phyloP scores from a whole-genome alignment of 305 asterid genomes.

The Euphrasia arctica region DNA sequence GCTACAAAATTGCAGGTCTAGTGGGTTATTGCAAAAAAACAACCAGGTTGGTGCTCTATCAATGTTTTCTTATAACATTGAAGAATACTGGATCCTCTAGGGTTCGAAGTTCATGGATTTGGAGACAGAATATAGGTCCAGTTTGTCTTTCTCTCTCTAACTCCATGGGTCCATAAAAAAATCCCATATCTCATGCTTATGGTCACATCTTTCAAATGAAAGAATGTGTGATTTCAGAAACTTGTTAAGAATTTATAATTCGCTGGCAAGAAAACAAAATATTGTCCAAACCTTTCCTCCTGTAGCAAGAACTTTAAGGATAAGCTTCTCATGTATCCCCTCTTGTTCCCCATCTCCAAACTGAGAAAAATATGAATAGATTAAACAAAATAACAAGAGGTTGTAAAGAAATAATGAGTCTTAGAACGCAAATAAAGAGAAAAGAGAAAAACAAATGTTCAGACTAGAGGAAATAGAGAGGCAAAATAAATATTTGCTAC shows the following conservation, averaged over 20 bases:
- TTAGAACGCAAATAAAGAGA: slow-evolving; percentile 10
- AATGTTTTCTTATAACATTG: neutral
- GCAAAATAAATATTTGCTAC: slow-evolving; percentile 17
- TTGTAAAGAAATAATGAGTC: slow-evolving; percentile 9
- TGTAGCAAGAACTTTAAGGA: slow-evolving; percentile 84
- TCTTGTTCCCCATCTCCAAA: slow-evolving; percentile 52
- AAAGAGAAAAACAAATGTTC: slow-evolving; percentile 4
- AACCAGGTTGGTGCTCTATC: slow-evolving; percentile 15
- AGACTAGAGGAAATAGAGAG: slow-evolving; percentile 18
- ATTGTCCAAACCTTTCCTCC: slow-evolving; percentile 88
- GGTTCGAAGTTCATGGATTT: no score
- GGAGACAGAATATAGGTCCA: no score
- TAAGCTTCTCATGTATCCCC: slow-evolving; percentile 55
- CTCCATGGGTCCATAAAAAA: neutral
- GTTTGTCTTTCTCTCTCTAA: no score
- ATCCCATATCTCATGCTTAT: slow-evolving; percentile 15
- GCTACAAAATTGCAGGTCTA: slow-evolving; percentile 3
- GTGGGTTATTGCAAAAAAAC: slow-evolving; percentile 6
- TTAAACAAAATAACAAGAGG: slow-evolving; percentile 15
- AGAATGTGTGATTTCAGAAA: slow-evolving; percentile 9
- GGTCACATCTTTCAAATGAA: slow-evolving; percentile 14
- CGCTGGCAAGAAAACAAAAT: slow-evolving; percentile 30
- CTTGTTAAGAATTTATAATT: neutral
- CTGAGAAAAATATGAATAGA: slow-evolving; percentile 41
- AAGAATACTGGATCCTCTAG: no score